Evolutionary conservation across 2,329 filamentous ascomycete species (phyloP).

Genomic region (Truncatella angustata): DNA sequence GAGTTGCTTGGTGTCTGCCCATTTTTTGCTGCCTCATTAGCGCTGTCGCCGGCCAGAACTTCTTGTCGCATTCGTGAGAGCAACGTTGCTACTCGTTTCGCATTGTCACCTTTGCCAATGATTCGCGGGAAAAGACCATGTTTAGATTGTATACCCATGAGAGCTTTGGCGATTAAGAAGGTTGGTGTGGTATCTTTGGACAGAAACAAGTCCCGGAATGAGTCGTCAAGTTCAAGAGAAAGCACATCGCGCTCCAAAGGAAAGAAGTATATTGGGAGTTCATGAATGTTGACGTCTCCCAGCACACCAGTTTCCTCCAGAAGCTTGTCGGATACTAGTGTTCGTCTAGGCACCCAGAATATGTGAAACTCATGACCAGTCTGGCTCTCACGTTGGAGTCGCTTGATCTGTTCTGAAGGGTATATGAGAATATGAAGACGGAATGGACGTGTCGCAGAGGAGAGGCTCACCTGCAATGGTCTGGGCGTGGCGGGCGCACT

Average conservation of each 20-base stretch:
- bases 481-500: conserved; percentile 81
- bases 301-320: conserved; percentile 91
- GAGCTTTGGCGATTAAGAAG: conserved; percentile 81
- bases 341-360: conserved; percentile 92
- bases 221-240: conserved; percentile 84
- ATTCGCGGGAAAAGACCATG: conserved; percentile 94
- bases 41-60: conserved; percentile 74
- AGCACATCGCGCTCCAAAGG: conserved; percentile 88
- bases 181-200: conserved; percentile 89
- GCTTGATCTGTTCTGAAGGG: conserved; percentile 81
- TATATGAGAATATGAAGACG: conserved; percentile 58
- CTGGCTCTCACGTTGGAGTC: conserved; percentile 81
- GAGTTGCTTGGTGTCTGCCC: conserved; percentile 81
- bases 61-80: conserved; percentile 91
- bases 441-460: conserved; percentile 5
- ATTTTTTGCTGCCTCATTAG: conserved; percentile 56
- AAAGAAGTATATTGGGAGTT: conserved; percentile 86
- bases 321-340: conserved; percentile 84
- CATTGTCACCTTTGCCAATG: conserved; percentile 93
- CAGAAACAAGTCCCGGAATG: conserved; percentile 84
- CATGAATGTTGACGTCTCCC: conserved; percentile 85
- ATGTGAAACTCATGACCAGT: conserved; percentile 95
- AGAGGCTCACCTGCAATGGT: conserved; percentile 77
- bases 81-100: conserved; percentile 82
- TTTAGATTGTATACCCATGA: conserved; percentile 91